Base-by-base conservation (phyloP, 2,329 filamentous ascomycete species). In the Hymenoscyphus salicellus region DNA sequence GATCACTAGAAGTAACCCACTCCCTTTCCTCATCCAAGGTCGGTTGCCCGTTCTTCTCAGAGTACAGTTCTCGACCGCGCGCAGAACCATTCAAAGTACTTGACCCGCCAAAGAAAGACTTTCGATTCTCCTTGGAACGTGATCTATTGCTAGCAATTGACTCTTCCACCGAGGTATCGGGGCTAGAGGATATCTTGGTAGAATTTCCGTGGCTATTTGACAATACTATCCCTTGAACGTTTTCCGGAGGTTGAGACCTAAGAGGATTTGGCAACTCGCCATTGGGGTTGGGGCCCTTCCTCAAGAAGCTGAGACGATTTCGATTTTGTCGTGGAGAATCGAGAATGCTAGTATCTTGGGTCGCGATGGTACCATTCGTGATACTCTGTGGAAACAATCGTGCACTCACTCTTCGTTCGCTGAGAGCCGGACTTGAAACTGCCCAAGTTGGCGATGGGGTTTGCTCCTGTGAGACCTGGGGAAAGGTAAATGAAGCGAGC, bases 401-500 rank as follows among this genome's bases (percentile, higher is more conserved):
- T 8, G 20, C n/a, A 30, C 55, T 62, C 1, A 59, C 17, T 43
- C 61, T 38, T 38, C 56, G 56, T 14, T 63, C 62, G 55, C 56
- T 67, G 26, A 62, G 65, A 43, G 62, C 65, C 43, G 64, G 70
- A 56, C 58, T 63, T 4, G 68, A 64, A 38, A 74, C 66, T 17
- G 67, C 62, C 73, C 72, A 76, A 26, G 79, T 77, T 61, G 77
- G 75, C n/a, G 77, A 74, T 3, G 74, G 70, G 4, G 72, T 75
- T 20, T 82, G 80, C 17, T 78, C 78, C 6, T 74, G 77, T 52
- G 78, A 80, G 1, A 78, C 77, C 58, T 80, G 81, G 1, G 79
- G 79, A 11, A 84, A 84, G 1, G 84, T 82, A 69, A 91, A 86
- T 41, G 86, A 80, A 16, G 83, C 81, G 41, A 91, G 84, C 74